Evolutionary conservation across 2,329 filamentous ascomycete genomes (phyloP), one percentile per base, ranked within the genome.

Genomic region (Tolypocladium pustulatum): DNA sequence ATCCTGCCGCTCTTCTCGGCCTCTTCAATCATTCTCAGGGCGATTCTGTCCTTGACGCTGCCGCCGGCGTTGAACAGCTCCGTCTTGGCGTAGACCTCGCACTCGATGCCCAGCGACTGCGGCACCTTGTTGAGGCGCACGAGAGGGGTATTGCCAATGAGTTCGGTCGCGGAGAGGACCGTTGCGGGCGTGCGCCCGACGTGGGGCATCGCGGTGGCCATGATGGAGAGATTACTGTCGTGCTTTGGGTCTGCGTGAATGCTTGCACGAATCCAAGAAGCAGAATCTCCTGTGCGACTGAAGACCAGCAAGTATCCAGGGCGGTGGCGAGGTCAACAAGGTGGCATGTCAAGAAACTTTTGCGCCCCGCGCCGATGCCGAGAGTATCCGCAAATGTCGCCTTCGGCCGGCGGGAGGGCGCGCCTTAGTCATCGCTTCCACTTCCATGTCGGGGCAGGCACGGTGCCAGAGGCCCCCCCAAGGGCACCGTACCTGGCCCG

Each of bases 131-230:
- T 97, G 63, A 99, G 81, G 55, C 89, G 88, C 49, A 99, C 91
- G 57, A 99, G 85, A n/a, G 94, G 94, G 46, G 93, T 96, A 75
- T 95, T 93, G 69, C 92, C 93, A 67, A 99, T 97, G 65, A 97
- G 85, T 75, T 96, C 87, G 53, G 86, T 89, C 64, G 92, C 89
- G 59, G 85, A 86, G 68, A 84, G 68, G 55, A 78, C 77, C 38
- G 75, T 75, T 38, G 73, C 68, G 62, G 70, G 66, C 56, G 65
- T 65, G 59, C 69, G 72, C 58, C 64, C 58, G 55, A 66, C 64
- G 61, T 70, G 69, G 52, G 72, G 71, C 53, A 73, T 55, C 20
- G 53, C 20, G 7, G 57, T 56, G 41, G 65, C 59, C 65, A 67
- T 67, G 58, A 49, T 56, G 51, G 27, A 38, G 20, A n/a, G 20